Evolutionary conservation across 768 basidiomycete genomes (phyloP), one percentile per base, ranked within the genome.

Genomic region (Termitomyces sp.): DNA sequence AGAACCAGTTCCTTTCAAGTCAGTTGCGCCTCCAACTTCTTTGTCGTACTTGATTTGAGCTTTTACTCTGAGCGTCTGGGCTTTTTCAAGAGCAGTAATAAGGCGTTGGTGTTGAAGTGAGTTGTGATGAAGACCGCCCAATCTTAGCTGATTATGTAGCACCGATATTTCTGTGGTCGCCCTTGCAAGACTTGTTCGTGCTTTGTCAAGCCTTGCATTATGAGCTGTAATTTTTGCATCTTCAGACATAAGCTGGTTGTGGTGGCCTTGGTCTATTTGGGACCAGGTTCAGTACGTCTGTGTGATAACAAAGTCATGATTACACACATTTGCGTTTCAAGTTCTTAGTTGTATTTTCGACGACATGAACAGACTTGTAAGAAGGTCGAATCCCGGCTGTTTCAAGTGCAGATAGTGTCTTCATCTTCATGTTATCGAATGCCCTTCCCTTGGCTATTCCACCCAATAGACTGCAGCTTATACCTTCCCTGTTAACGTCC

Each of bases 401-500:
- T n/a, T 56, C 32, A 15, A 56, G 32, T 1, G n/a, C 60, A 0
- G 2, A 5, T 3, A 62, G 32, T 0, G 35, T 57, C 9, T 54
- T 62, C 36, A 58, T 44, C n/a, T 54, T 53, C 15, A 62, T 6
- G 7, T 18, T 22, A 40, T 62, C 22, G 20, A 58, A 62, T 2
- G 33, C 0, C 7, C 45, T 32, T n/a, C 50, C 61, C 16, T 53
- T 62, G 0, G 22, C 15, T 1, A 62, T 50, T 0, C 61, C 50
- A 15, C 56, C 56, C 6, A 58, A 12, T 7, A 62, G 18, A 3
- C 48, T 62, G 33, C 61, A 62, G 28, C 33, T 35, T 3, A 63
- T 49, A 35, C 74, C 74, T 42, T 74, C 71, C 0, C 58, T 60
- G 44, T 75, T 73, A 1, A 71, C 63, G 35, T 74, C 66, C 0